phyloP scores from a whole-genome alignment of 164 flowering plant genomes.

The Litsea cubeba region DNA sequence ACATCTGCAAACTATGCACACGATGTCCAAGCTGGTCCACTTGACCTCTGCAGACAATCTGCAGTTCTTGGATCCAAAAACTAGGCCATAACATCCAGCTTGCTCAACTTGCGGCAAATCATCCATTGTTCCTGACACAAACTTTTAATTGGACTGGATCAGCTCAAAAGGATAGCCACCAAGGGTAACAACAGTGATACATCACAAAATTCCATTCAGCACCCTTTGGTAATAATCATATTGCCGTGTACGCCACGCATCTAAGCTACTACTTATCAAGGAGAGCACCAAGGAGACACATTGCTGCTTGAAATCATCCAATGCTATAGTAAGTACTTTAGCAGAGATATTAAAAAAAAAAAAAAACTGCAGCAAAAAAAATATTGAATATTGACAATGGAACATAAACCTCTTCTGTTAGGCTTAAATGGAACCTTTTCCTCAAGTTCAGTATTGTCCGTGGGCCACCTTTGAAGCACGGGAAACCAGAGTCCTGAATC shows the following conservation, averaged over 20 bases:
- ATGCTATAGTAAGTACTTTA: not conserved
- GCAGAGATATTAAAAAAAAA: not conserved
- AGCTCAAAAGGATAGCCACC: not conserved
- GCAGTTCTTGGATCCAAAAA: not conserved
- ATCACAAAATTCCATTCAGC: constrained; percentile 93
- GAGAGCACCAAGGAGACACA: constrained; percentile 99
- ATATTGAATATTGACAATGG: not conserved
- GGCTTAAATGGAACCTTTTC: constrained; percentile 86
- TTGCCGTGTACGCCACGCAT: constrained; percentile 99
- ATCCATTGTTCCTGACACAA: not conserved
- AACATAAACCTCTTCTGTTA: constrained; percentile 87
- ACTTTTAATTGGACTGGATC: not conserved
- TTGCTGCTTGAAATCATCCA: constrained; percentile 61
- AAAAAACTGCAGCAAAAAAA: not conserved
- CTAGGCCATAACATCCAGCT: not conserved
- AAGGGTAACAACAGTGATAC: not conserved
- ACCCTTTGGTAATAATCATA: constrained; percentile 98
- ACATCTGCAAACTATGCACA: not conserved
- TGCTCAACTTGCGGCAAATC: not conserved
- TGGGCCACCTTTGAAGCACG: constrained; percentile 98
- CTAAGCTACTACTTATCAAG: constrained; percentile 96
- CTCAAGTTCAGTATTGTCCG: constrained; percentile 92
- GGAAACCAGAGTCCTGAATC: constrained; percentile 92
- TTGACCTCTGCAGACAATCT: not conserved
- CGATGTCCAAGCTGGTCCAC: not conserved